Base-by-base conservation (phyloP, 768 basidiomycete species). In the Leucocoprinus leucothites region DNA sequence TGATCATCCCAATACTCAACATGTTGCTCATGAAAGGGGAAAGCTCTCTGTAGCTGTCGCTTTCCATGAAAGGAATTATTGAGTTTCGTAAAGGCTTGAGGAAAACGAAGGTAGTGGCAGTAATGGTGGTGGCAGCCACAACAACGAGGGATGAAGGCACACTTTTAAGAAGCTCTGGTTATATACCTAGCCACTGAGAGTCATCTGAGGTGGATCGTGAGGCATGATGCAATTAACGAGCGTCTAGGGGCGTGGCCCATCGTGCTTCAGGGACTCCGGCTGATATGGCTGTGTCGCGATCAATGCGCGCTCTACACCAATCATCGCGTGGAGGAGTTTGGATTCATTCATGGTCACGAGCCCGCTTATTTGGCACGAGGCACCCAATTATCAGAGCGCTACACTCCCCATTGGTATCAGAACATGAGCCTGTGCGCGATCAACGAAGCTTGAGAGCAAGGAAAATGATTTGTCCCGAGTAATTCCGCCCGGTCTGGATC, bases 1-100 rank as follows among this genome's bases (percentile, higher is more conserved):
- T 34, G 25, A 55, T 48, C 53, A 55, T 48, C 5, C 46, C 38
- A 19, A 55, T 14, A 41, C 53, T 41, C 14, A 55, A n/a, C 8
- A 55, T 41, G n/a, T 55, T 44, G 14, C 24, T 55, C 18, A 48
- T 28, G n/a, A 47, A 22, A 5, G 46, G 46, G 5, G 46, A 25
- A 21, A 24, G 24, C 4, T 36, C 53, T 16, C 31, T 44, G 19
- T 34, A 41, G 26, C 9, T 6, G 19, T 21, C 21, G 18, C 8
- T 18, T 9, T 50, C 36, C 48, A 50, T 50, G 19, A 16, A 49
- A 11, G 14, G 36, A 21, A 11, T 18, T 31, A 31, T 31, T 31
- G 31, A 5, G 31, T 31, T 31, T 5, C 31, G 31, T 31, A 31
- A 31, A 11, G 31, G 31, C 5, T 31, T 31, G 11, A 31, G 11